phyloP scores from a whole-genome alignment of 192 early-diverging fungal species.

The Umbelopsis sp. region DNA sequence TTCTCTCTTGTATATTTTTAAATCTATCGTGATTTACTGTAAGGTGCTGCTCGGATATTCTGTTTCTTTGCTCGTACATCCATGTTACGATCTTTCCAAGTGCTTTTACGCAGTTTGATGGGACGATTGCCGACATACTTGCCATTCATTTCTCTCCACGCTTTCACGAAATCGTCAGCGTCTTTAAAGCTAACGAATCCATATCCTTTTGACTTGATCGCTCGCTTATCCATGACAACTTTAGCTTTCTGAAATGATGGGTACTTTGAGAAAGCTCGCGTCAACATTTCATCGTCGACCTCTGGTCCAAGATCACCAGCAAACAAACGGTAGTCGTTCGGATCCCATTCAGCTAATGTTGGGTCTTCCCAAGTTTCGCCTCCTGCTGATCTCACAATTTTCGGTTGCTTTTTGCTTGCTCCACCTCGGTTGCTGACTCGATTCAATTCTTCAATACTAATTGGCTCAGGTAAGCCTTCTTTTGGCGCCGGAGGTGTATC shows the following conservation, averaged over 20 bases:
- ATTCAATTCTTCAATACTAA: constrained; percentile 9
- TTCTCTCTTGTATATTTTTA: background rate
- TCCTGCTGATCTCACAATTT: constrained; percentile 81
- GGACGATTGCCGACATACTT: constrained; percentile 97
- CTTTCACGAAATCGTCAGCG: constrained; percentile 88
- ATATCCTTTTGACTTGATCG: constrained; percentile 87
- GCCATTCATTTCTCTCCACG: constrained; percentile 96
- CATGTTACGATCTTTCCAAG: constrained; percentile 88
- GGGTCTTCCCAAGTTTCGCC: constrained; percentile 94
- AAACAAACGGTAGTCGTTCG: constrained; percentile 92
- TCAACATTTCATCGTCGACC: constrained; percentile 81
- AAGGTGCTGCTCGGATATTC: constrained; percentile 38
- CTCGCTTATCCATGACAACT: constrained; percentile 85
- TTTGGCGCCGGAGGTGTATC: constrained; percentile 9
- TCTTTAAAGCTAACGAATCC: constrained; percentile 94
- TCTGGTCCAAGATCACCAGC: constrained; percentile 95
- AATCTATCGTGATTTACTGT: constrained; percentile 30
- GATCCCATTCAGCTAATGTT: constrained; percentile 85
- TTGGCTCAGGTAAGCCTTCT: constrained; percentile 14
- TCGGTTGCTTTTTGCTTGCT: constrained; percentile 43
- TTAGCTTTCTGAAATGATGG: constrained; percentile 77
- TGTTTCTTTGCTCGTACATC: constrained; percentile 63
- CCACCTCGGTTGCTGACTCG: constrained; percentile 15
- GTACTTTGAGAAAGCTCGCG: constrained; percentile 85
- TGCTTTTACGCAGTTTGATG: constrained; percentile 92